Evolutionary conservation across 2,329 filamentous ascomycete genomes (phyloP).

Genomic region (Trichoderma gracile): DNA sequence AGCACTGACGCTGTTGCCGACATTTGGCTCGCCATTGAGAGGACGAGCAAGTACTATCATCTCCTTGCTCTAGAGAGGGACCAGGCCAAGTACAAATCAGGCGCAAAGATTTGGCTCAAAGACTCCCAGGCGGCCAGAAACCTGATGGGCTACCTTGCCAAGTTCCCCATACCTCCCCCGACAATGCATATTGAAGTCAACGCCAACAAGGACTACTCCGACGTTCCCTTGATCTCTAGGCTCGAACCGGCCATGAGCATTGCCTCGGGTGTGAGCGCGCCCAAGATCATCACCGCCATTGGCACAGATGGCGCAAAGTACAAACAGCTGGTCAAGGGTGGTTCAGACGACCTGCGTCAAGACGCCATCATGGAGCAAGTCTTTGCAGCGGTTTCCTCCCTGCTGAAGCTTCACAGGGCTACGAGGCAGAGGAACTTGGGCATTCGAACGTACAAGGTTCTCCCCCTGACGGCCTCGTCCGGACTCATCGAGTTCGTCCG

Average conservation of each 20-base stretch:
- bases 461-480: constrained; percentile 79
- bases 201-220: constrained; percentile 71
- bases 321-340: constrained; percentile 92
- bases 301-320: constrained; percentile 77
- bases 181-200: constrained; percentile 83
- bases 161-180: constrained; percentile 76
- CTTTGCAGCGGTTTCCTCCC: constrained; percentile 89
- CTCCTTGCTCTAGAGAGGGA: constrained; percentile 65
- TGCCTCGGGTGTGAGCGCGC: constrained; percentile 85
- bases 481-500: constrained; percentile 97
- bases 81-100: constrained; percentile 65
- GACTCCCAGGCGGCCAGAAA: constrained; percentile 63
- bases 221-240: constrained; percentile 70
- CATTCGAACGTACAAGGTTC: constrained; percentile 95
- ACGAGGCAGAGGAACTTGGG: constrained; percentile 86
- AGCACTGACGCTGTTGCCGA: constrained; percentile 51
- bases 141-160: constrained; percentile 63
- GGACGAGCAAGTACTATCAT: constrained; percentile 68
- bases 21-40: constrained; percentile 72
- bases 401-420: constrained; percentile 80
- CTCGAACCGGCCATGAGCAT: constrained; percentile 79
- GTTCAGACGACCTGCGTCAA: constrained; percentile 93
- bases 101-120: constrained; percentile 63
- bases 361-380: constrained; percentile 99
- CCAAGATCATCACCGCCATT: constrained; percentile 85